A percentile compares a stretch with the other conserved stretches of the same genome.
Evolutionary conservation across 306 rosid genomes (phyloP).

Genomic region (Fragaria ananassa): DNA sequence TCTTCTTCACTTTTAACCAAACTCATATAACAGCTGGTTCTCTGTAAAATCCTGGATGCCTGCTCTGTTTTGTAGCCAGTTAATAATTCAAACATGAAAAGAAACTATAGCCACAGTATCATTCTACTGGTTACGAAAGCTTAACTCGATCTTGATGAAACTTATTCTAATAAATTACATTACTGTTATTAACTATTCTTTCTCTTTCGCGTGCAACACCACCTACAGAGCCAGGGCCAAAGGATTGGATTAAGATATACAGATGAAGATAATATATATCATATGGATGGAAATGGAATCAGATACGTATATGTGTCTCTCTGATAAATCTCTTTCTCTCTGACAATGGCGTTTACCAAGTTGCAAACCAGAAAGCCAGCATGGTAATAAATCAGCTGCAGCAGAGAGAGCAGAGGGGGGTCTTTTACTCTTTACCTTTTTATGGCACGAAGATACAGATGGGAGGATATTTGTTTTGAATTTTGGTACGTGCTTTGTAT

Average conservation of each 20-base stretch:
- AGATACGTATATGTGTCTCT: neutral
- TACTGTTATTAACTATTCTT: neutral
- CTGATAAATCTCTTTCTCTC: neutral
- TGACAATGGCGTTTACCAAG: neutral
- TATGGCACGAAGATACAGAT: neutral
- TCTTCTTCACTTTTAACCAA: conserved; percentile 7
- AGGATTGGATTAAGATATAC: neutral
- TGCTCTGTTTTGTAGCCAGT: neutral
- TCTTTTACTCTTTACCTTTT: conserved; percentile 3
- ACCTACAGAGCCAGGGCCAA: neutral
- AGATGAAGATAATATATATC: neutral
- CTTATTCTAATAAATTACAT: neutral
- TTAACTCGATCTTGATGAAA: neutral
- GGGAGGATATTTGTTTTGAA: neutral
- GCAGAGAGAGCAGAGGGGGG: neutral
- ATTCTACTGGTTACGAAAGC: neutral
- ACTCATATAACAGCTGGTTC: neutral
- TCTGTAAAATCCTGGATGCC: neutral
- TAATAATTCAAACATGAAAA: neutral
- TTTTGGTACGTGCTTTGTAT: neutral
- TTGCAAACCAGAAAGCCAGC: neutral
- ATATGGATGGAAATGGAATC: neutral
- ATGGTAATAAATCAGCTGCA: neutral
- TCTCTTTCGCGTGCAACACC: neutral
- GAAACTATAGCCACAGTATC: neutral